Evolutionary conservation across 2,329 filamentous ascomycete species (phyloP).

Genomic region (Penicillium sp.): DNA sequence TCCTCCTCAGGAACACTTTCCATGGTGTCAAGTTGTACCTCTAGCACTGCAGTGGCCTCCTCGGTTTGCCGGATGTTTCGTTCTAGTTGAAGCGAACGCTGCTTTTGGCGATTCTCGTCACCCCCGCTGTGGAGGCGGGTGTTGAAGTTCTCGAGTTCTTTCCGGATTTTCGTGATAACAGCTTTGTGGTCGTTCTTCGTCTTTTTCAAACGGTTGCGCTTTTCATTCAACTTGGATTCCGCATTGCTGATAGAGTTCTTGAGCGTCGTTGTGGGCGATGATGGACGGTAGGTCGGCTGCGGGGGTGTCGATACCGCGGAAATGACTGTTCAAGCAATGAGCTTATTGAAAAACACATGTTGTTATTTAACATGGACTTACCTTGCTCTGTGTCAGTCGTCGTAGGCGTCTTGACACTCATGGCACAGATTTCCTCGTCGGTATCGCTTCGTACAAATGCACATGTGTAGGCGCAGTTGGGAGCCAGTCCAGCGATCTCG

Average conservation of each 20-base stretch:
- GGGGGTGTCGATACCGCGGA: conserved; percentile 49
- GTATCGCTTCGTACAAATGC: conserved; percentile 60
- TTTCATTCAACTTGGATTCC: conserved; percentile 60
- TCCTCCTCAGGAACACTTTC: conserved; percentile 60
- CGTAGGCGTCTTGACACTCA: conserved; percentile 63
- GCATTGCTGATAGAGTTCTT: conserved; percentile 65
- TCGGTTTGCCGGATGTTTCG: conserved; percentile 65
- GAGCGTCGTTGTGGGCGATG: conserved; percentile 64
- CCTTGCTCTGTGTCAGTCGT: conserved; percentile 60
- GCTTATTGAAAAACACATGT: background rate
- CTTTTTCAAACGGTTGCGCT: conserved; percentile 59
- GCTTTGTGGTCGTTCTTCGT: conserved; percentile 63
- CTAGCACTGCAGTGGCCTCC: conserved; percentile 58
- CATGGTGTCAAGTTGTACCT: conserved; percentile 55
- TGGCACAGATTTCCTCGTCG: conserved; percentile 58
- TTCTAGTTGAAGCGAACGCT: conserved; percentile 61
- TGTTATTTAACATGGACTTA: conserved; percentile 31
- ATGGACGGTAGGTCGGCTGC: conserved; percentile 61
- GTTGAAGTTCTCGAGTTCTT: conserved; percentile 60
- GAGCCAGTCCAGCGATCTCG: conserved; percentile 64
- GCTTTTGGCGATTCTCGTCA: conserved; percentile 62
- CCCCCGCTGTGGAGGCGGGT: conserved; percentile 59
- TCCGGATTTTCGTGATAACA: conserved; percentile 57
- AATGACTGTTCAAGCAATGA: conserved; percentile 26
- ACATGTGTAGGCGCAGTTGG: conserved; percentile 64